These are phyloP conservation scores for Lizanozyma gosingica DNA, from an alignment of 1,139 yeast genomes.

Conservation along the genomic window DNA sequence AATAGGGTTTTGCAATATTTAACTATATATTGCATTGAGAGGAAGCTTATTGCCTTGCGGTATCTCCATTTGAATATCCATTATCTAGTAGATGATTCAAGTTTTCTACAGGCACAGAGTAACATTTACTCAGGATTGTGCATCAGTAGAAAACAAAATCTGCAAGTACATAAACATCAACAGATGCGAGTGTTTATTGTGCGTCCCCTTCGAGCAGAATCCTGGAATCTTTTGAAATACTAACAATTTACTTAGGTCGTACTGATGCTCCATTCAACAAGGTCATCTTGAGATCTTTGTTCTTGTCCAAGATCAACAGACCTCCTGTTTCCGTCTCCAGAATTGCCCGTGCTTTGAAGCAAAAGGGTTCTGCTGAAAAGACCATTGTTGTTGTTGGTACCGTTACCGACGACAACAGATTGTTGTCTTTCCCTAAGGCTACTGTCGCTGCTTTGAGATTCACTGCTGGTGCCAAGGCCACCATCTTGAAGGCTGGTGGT, in stretches of 20 bases:
- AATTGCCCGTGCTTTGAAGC: conserved; percentile 74
- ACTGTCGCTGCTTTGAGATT: conserved; percentile 98
- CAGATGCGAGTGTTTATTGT: conserved; percentile 18
- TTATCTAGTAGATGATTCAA: background rate
- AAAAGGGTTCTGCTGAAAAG: conserved; percentile 83
- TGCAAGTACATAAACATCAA: conserved; percentile 45
- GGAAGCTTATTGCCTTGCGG: background rate
- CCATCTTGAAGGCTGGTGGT: conserved; percentile 98
- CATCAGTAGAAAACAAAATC: conserved; percentile 17
- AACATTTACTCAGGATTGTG: background rate
- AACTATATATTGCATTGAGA: background rate
- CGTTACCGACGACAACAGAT: conserved; percentile 96
- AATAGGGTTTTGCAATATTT: background rate
- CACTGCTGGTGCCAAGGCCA: conserved; percentile 98
- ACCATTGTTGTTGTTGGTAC: conserved; percentile 98
- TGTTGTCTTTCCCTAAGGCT: conserved; percentile 89
- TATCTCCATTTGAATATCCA: background rate
- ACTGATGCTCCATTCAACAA: conserved; percentile 99
- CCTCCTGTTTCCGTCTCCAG: conserved; percentile 98
- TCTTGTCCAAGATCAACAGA: conserved; percentile 97
- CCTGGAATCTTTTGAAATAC: conserved; percentile 23
- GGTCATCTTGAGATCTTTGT: conserved; percentile 87
- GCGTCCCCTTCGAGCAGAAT: conserved; percentile 58
- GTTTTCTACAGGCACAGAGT: background rate
- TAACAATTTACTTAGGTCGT: conserved; percentile 62